Base-by-base conservation (phyloP, 495 filamentous ascomycete genomes). In the Acidiella bohemica region DNA sequence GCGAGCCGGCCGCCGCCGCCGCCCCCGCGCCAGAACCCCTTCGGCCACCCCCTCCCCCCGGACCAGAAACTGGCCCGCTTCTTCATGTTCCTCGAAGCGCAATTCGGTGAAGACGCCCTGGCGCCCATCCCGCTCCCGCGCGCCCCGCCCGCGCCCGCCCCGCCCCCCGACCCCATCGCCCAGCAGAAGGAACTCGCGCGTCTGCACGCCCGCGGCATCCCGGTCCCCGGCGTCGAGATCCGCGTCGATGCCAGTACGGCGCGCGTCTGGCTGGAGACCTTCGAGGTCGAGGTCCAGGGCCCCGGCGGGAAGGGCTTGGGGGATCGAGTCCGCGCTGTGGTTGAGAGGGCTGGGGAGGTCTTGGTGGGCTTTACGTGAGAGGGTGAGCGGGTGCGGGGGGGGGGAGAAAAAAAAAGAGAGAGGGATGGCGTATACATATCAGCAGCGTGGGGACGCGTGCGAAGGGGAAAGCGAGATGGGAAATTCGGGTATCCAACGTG, bases 41-140 rank as follows among this genome's bases (percentile, higher is more conserved):
- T 55, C 28, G 65, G 65, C 23, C 85, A 93, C 47, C 81, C 74
- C 0, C 84, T 90, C 59, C 70, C 78, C 12, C 68, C 84, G 0
- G 65, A 73, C 19, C 82, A 90, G 47, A 78, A 83, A 20, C 70
- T 96, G 31, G 66, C 74, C 19, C 80, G 88, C 22, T 74, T 97
- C 21, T 80, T 84, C 60, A 81, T 94, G 73, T 93, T 96, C 67
- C 79, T 97, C 18, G 92, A 97, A 63, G 81, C 86, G 2, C 90
- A 97, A 56, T 97, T 97, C 53, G 92, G 90, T 29, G 67, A 71
- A 14, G 71, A 84, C 34, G 76, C 82, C 48, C 62, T 84, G 12
- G 61, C 67, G 0, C 85, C 86, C 0, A 78, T 96, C 50, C 67
- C 75, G 18, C 67, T 68, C 0, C 83, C 84, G 4, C 76, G 75